These are phyloP conservation scores for Musa beccarii DNA, from an alignment of 176 grass and related monocot species.

Conservation along the genomic window DNA sequence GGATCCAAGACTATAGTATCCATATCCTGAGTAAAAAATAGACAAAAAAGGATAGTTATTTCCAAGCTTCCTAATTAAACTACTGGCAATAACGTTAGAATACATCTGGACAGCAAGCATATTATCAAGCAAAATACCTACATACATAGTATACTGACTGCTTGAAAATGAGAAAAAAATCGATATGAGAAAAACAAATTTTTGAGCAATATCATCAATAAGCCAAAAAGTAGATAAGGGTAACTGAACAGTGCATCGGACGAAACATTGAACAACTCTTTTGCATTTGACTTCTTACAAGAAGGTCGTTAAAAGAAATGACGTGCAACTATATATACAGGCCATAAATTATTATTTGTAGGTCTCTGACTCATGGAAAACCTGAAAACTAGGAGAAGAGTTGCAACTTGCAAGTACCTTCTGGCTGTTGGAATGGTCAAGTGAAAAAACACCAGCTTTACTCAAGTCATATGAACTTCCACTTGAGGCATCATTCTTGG, in stretches of 20 bases:
- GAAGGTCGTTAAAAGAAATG: not conserved
- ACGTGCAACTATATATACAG: not conserved
- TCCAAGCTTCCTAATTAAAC: no score
- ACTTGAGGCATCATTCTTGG: constrained; percentile 48
- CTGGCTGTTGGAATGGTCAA: constrained; percentile 33
- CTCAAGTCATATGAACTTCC: constrained; percentile 41
- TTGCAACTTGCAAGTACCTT: constrained; percentile 43
- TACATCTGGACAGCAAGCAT: not conserved
- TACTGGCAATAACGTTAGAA: not conserved
- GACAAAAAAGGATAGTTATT: not conserved
- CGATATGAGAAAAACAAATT: not conserved
- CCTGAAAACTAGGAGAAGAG: not conserved
- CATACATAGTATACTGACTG: not conserved
- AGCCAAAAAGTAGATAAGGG: not conserved
- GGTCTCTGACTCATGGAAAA: not conserved
- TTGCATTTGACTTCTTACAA: not conserved
- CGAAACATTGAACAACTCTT: not conserved
- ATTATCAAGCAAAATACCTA: not conserved
- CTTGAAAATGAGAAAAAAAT: not conserved
- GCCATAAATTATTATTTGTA: not conserved
- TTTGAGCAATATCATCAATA: not conserved
- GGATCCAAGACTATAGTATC: constrained; percentile 13
- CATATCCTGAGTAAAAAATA: constrained; percentile 45
- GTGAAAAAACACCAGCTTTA: constrained; percentile 26
- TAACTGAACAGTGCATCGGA: not conserved